Percentiles rank a stretch among this genome's conserved stretches.
These are phyloP conservation scores for Cydonia oblonga DNA, from an alignment of 331 rosid species.

Conservation along the genomic window DNA sequence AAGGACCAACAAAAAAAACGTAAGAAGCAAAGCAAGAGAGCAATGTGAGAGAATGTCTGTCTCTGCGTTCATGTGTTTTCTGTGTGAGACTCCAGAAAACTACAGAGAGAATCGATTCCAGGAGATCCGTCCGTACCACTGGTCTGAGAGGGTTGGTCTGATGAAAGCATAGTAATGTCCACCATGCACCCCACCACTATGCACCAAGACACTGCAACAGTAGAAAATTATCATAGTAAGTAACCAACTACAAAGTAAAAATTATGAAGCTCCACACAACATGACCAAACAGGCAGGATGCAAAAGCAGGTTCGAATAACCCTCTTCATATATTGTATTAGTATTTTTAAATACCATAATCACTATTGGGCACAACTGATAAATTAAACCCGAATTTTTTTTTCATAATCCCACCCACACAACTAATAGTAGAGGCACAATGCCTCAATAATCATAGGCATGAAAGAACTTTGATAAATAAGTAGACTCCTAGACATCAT, in stretches of 20 bases:
- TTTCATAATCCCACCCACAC: neutral
- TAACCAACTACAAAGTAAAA: neutral
- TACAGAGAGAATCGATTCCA: neutral
- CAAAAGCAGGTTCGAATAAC: neutral
- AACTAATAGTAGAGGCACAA: neutral
- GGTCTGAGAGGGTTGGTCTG: slow-evolving; percentile 69
- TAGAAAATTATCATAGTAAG: slow-evolving; percentile 8
- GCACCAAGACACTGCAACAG: slow-evolving; percentile 74
- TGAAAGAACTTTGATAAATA: neutral
- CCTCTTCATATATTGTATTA: neutral
- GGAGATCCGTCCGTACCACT: slow-evolving; percentile 30
- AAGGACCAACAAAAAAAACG: neutral
- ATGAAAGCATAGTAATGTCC: slow-evolving; percentile 86
- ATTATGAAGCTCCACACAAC: neutral
- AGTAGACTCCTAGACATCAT: neutral
- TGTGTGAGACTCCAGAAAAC: neutral
- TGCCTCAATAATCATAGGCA: neutral
- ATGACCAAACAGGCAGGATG: neutral
- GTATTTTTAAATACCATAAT: neutral
- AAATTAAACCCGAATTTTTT: neutral
- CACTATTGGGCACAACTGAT: neutral
- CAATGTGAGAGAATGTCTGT: neutral
- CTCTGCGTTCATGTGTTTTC: neutral
- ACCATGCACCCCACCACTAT: slow-evolving; percentile 84
- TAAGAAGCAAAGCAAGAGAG: neutral